Base-by-base conservation (phyloP, 768 basidiomycete genomes). In the Pleurotus cornucopiae region DNA sequence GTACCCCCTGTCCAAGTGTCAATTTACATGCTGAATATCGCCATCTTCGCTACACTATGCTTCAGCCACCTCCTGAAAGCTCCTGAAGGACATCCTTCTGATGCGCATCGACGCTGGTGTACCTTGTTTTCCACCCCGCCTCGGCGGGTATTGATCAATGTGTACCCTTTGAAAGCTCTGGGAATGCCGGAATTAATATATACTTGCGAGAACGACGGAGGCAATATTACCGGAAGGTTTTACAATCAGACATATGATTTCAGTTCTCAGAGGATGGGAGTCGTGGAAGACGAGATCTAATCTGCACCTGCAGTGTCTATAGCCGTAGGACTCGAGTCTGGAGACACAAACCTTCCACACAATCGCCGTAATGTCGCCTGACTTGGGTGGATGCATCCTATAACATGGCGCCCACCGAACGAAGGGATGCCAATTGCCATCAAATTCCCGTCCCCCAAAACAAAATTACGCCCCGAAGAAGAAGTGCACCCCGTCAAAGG, bases 311-410 rank as follows among this genome's bases (percentile, higher is more conserved):
- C 7, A 53, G 38, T 21, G 41, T 41, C 14, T 44, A 13, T 14
- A 23, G 30, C 30, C 30, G 30, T 4, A 34, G 30, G 11, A 7
- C 23, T 25, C 34, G 26, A 13, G 37, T 37, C 34, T 39, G 41
- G 14, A 53, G 14, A 34, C 26, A n/a, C 39, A 23, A 41, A 53
- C 51, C 23, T 38, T 39, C 51, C 51, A 53, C 51, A 41, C 13
- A 53, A 53, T 53, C 51, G 13, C 51, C 51, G 23, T 21, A 23
- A 53, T 39, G 26, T 53, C 41, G 2, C 51, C 51, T 41, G 51
- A 53, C 51, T 21, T n/a, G 12, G 51, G 18, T 16, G 41, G n/a
- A n/a, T 18, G 23, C 13, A 41, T 14, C 51, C 51, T 16, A 39
- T 21, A 43, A 14, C 6, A 20, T 43, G 51, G 39, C 21, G 39